These are phyloP conservation scores for Aureobasidium namibiae DNA, from an alignment of 2,329 filamentous ascomycete species.

Conservation along the genomic window DNA sequence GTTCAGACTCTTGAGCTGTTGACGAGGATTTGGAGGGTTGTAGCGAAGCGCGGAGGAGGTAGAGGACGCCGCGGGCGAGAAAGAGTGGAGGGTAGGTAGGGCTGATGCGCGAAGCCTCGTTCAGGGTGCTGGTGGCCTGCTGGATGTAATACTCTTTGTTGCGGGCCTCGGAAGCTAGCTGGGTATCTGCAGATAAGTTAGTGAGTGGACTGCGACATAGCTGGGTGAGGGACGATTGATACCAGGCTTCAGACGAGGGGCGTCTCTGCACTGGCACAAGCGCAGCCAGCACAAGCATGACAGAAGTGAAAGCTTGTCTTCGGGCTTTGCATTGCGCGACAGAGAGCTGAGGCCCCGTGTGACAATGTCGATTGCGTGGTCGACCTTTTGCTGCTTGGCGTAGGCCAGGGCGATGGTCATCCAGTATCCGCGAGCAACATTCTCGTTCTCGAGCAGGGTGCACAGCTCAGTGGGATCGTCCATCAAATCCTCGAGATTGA, in stretches of 20 bases:
- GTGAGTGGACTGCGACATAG: neutral
- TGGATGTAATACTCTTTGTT: constrained; percentile 93
- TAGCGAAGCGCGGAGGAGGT: constrained; percentile 78
- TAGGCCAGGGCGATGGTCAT: constrained; percentile 97
- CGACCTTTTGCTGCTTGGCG: constrained; percentile 88
- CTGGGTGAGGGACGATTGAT: constrained; percentile 4
- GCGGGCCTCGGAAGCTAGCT: constrained; percentile 61
- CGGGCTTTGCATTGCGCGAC: constrained; percentile 51
- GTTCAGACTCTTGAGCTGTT: constrained; percentile 58
- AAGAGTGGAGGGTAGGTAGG: constrained; percentile 87
- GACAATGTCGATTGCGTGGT: constrained; percentile 66
- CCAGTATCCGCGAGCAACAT: constrained; percentile 87
- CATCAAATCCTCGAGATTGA: constrained; percentile 81
- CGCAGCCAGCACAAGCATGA: constrained; percentile 87
- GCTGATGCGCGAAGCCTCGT: constrained; percentile 91
- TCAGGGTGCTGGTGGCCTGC: constrained; percentile 80
- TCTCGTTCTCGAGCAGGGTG: constrained; percentile 88
- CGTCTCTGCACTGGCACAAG: constrained; percentile 78
- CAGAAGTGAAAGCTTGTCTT: constrained; percentile 78
- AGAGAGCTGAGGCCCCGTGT: constrained; percentile 68
- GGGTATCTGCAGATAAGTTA: constrained; percentile 20
- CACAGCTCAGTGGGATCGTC: constrained; percentile 95
- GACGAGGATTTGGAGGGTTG: constrained; percentile 62
- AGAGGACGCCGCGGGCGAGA: constrained; percentile 81
- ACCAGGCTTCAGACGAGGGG: constrained; percentile 57